A percentile compares a stretch with the other conserved stretches of the same genome.
phyloP scores from a whole-genome alignment of 768 basidiomycete species.

The Mycena belliarum region DNA sequence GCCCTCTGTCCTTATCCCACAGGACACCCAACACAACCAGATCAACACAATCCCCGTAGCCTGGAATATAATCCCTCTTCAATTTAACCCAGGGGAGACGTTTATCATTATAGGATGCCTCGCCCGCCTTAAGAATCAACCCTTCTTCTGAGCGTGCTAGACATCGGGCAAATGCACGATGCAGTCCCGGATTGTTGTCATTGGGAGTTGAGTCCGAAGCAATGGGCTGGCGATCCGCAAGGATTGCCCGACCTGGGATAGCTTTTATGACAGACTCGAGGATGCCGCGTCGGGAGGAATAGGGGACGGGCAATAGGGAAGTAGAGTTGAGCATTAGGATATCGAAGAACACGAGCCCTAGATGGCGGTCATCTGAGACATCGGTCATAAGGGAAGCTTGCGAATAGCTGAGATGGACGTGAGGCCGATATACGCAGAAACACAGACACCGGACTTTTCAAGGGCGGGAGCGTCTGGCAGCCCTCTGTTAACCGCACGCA shows the following conservation, averaged over 20 bases:
- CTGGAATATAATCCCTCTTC: slow-evolving; percentile 87
- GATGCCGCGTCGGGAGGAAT: slow-evolving; percentile 56
- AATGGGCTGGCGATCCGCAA: slow-evolving; percentile 59
- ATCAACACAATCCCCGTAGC: slow-evolving; percentile 80
- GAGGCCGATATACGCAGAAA: slow-evolving; percentile 19
- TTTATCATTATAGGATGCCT: slow-evolving; percentile 66
- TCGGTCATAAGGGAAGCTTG: slow-evolving; percentile 35
- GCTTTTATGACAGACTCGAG: slow-evolving; percentile 59
- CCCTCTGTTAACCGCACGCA: slow-evolving; percentile 38
- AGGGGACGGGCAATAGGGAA: slow-evolving; percentile 56
- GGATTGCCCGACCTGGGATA: slow-evolving; percentile 61
- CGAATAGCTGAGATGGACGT: slow-evolving; percentile 27
- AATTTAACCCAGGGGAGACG: slow-evolving; percentile 81
- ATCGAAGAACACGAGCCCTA: slow-evolving; percentile 89
- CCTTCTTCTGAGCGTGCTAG: slow-evolving; percentile 65
- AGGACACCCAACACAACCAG: slow-evolving; percentile 74
- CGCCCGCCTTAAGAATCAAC: slow-evolving; percentile 75
- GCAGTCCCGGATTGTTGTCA: slow-evolving; percentile 29
- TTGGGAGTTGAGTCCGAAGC: slow-evolving; percentile 31
- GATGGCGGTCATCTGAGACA: slow-evolving; percentile 46
- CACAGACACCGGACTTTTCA: neutral
- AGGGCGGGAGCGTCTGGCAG: slow-evolving; percentile 15
- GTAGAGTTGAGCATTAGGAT: slow-evolving; percentile 67
- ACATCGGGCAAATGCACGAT: slow-evolving; percentile 47
- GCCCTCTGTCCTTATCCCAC: slow-evolving; percentile 79